Evolutionary conservation across 768 basidiomycete species (phyloP).

Genomic region (Phanerodontia chrysosporium): DNA sequence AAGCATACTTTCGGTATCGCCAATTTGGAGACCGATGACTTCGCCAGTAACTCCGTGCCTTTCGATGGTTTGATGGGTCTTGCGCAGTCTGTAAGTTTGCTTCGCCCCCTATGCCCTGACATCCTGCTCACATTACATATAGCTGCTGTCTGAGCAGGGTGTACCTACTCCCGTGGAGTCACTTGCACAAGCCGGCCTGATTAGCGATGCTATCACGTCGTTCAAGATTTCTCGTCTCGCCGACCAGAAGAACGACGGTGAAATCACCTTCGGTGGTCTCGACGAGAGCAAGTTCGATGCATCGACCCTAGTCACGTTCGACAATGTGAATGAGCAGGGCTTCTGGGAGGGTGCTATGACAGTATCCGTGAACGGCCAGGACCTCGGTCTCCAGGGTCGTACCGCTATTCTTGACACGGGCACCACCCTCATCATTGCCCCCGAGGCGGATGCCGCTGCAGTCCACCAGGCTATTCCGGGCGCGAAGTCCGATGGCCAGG

Average conservation of each 20-base stretch:
- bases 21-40: constrained; percentile 53
- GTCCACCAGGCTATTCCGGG: constrained; percentile 57
- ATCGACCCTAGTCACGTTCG: constrained; percentile 50
- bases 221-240: constrained; percentile 76
- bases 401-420: constrained; percentile 63
- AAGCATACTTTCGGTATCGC: constrained; percentile 70
- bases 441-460: constrained; percentile 43
- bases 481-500: constrained; percentile 43
- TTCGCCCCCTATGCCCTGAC: too few relatives aligned
- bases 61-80: constrained; percentile 81
- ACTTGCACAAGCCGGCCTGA: constrained; percentile 51
- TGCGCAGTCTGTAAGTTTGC: constrained; percentile 63
- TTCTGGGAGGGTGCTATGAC: constrained; percentile 79
- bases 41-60: constrained; percentile 42
- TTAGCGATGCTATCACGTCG: constrained; percentile 63
- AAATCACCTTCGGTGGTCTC: constrained; percentile 78
- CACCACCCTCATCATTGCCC: constrained; percentile 41
- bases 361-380: constrained; percentile 53
- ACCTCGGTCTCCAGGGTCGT: constrained; percentile 50
- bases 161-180: constrained; percentile 69
- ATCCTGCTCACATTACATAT: background rate
- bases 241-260: constrained; percentile 69
- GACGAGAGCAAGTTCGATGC: constrained; percentile 66
- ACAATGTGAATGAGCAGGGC: constrained; percentile 60
- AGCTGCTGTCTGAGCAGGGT: constrained; percentile 63